Evolutionary conservation across 768 basidiomycete species (phyloP).

Genomic region (Psilocybe tampanensis): DNA sequence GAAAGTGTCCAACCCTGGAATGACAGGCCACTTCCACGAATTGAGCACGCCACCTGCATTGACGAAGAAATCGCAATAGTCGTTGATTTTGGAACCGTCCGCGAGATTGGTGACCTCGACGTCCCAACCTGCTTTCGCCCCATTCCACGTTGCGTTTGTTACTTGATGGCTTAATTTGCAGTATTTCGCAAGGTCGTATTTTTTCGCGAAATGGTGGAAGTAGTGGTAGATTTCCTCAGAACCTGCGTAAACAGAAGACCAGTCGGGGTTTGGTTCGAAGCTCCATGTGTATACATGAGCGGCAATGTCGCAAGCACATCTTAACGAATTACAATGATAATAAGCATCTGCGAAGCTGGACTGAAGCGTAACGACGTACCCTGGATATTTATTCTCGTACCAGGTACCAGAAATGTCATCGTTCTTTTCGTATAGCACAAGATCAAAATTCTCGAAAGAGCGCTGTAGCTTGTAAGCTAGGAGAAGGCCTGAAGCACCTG

Average conservation of each 20-base stretch:
- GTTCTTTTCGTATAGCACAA: slow-evolving; percentile 37
- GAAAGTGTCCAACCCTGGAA: slow-evolving; percentile 20
- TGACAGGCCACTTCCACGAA: slow-evolving; percentile 38
- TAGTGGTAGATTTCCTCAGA: slow-evolving; percentile 32
- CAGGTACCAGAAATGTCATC: slow-evolving; percentile 32
- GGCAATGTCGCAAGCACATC: slow-evolving; percentile 28
- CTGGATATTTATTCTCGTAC: slow-evolving; percentile 39
- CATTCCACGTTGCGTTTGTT: slow-evolving; percentile 29
- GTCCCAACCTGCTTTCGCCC: slow-evolving; percentile 25
- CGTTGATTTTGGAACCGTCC: slow-evolving; percentile 17
- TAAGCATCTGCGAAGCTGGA: neutral
- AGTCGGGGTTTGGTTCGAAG: slow-evolving; percentile 34
- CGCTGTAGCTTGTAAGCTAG: slow-evolving; percentile 36
- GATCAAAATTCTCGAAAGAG: slow-evolving; percentile 33
- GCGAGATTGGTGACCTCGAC: slow-evolving; percentile 24
- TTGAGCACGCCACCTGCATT: slow-evolving; percentile 37
- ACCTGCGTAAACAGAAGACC: slow-evolving; percentile 34
- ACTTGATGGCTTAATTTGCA: slow-evolving; percentile 30
- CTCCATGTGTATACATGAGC: slow-evolving; percentile 35
- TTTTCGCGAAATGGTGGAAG: slow-evolving; percentile 29
- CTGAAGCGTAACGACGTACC: slow-evolving; percentile 16
- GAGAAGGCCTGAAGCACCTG: slow-evolving; percentile 36
- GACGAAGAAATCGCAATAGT: slow-evolving; percentile 34
- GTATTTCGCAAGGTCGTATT: slow-evolving; percentile 32
- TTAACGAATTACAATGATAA: neutral